Evolutionary conservation across 2,329 filamentous ascomycete genomes (phyloP), one percentile per base, ranked within the genome.

Genomic region (Cercospora janseana): DNA sequence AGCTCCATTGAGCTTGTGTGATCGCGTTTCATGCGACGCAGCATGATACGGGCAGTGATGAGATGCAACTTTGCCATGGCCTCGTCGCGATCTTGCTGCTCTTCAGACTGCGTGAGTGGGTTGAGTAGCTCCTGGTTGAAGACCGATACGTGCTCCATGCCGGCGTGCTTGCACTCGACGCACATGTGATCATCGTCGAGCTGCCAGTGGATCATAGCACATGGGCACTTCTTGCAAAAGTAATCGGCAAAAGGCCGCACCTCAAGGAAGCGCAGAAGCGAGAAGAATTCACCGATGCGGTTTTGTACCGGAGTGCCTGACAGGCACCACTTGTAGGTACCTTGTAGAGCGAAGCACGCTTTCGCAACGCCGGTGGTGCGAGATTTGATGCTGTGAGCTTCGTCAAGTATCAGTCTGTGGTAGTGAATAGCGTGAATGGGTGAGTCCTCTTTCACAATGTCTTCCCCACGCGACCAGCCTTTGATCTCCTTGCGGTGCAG

Each of bases 121-220:
- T 95, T 95, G 46, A 97, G 79, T 28, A 98, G 80, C 68, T 97
- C 92, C 66, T 96, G 89, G 62, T 95, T 95, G 77, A 95, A 95
- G 27, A 95, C 81, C 0, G 87, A 93, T 7, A 92, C 81, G 58
- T 85, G 82, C 66, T 80, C 78, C 57, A 83, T 82, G 10, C 78
- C 79, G 59, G 77, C 77, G 56, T 83, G 86, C 51, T 78, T 75
- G 72, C 91, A 96, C 28, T 76, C 68, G 1, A 72, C 81, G 69
- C 91, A 95, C 62, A 77, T 80, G 60, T 86, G 85, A 13, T 86
- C 75, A 0, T 82, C 79, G 59, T 88, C 76, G 66, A 93, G 84
- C 3, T 77, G 77, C 93, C 93, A 98, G 62, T 96, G 88, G 3
- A 95, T 73, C 49, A 82, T 80, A 41, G 86, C 81, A 68, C 93